phyloP scores from a whole-genome alignment of 202 grass and related monocot genomes.

The Setaria italica region DNA sequence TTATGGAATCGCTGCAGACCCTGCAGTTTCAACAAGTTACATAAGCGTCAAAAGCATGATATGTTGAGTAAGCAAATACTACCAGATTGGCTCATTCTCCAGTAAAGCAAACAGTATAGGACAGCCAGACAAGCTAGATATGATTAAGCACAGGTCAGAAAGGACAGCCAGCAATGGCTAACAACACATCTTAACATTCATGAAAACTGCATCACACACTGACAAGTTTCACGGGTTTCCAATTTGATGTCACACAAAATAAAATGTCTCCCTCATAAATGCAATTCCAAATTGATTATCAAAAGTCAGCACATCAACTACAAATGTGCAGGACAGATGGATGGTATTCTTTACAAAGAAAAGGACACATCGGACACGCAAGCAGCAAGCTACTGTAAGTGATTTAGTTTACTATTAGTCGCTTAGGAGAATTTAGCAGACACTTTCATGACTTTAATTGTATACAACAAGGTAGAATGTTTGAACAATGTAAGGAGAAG shows the following conservation, averaged over 20 bases:
- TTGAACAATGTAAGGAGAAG: background rate
- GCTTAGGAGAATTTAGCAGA: conserved; percentile 3
- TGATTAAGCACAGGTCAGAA: background rate
- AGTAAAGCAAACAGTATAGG: conserved; percentile 9
- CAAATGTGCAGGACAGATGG: background rate
- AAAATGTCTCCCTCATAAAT: conserved; percentile 1
- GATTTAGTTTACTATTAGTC: background rate
- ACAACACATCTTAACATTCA: conserved; percentile 2
- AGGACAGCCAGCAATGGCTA: background rate
- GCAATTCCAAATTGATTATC: background rate
- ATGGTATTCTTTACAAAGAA: conserved; percentile 11
- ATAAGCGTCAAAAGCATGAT: background rate
- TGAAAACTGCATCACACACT: background rate
- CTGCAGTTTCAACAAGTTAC: background rate
- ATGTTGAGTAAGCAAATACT: background rate
- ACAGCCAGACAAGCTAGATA: conserved; percentile 21
- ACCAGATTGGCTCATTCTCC: conserved; percentile 1
- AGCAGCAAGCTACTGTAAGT: conserved; percentile 7
- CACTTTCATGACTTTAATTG: conserved; percentile 12
- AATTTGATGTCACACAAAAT: background rate
- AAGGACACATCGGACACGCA: background rate
- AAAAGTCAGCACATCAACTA: conserved; percentile 3
- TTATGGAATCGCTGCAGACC: background rate
- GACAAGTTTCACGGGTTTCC: background rate
- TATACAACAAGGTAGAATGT: conserved; percentile 21